phyloP scores from a whole-genome alignment of 2,329 filamentous ascomycete genomes.

The Pseudogymnoascus sp. region DNA sequence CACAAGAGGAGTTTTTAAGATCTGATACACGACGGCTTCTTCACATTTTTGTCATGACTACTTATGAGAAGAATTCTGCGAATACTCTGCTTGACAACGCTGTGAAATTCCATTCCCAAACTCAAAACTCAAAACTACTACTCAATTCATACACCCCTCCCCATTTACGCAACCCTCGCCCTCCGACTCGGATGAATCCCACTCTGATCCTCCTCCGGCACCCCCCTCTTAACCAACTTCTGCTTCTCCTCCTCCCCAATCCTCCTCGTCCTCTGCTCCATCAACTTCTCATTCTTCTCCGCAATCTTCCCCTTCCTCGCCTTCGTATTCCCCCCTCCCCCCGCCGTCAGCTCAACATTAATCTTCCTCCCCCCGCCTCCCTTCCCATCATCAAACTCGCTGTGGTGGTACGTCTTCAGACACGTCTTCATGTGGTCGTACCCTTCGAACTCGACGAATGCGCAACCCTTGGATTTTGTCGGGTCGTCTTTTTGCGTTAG shows the following conservation, averaged over 20 bases:
- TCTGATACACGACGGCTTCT: neutral
- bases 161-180: neutral
- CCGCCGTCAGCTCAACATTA: slow-evolving; percentile 89
- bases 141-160: neutral
- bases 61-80: neutral
- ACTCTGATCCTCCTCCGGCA: neutral
- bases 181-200: slow-evolving; percentile 11
- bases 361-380: slow-evolving; percentile 59
- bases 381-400: slow-evolving; percentile 54
- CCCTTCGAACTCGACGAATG: slow-evolving; percentile 81
- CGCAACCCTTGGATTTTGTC: slow-evolving; percentile 63
- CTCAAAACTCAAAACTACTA: neutral
- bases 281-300: slow-evolving; percentile 77
- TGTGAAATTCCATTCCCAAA: neutral
- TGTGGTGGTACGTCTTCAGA: slow-evolving; percentile 84
- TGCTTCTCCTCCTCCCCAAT: slow-evolving; percentile 25
- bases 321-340: slow-evolving; percentile 73
- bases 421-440: slow-evolving; percentile 91
- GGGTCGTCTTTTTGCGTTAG: slow-evolving; percentile 58
- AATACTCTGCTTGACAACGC: neutral
- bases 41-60: no score
- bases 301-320: slow-evolving; percentile 68
- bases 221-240: slow-evolving; percentile 20
- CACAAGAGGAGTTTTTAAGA: neutral
- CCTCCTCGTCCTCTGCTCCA: slow-evolving; percentile 50